phyloP scores from a whole-genome alignment of 2,329 filamentous ascomycete species.

The Paecilomyces dactylethromorphus region DNA sequence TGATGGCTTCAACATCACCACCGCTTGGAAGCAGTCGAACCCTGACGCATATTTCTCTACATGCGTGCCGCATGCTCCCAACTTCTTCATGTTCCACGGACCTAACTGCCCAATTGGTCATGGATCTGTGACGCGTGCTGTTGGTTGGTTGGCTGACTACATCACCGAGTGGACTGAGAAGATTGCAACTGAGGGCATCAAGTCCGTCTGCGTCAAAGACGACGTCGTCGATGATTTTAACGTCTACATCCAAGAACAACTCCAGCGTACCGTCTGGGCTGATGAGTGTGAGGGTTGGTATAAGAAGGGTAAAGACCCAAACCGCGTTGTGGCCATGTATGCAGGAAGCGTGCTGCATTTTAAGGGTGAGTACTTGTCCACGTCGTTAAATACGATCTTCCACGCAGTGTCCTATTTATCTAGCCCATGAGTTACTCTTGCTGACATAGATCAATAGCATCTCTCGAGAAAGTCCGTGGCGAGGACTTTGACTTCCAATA shows the following conservation, averaged over 20 bases:
- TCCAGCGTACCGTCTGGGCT: slow-evolving; percentile 11
- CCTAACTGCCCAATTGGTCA: neutral
- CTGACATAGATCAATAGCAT: neutral
- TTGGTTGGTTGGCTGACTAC: neutral
- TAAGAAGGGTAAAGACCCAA: slow-evolving; percentile 5
- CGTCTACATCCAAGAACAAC: slow-evolving; percentile 12
- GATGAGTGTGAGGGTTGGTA: slow-evolving; percentile 12
- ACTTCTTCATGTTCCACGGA: slow-evolving; percentile 16
- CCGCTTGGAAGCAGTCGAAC: slow-evolving; percentile 12
- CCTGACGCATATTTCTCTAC: slow-evolving; percentile 18
- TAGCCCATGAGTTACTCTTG: neutral
- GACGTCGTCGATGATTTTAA: slow-evolving; percentile 9
- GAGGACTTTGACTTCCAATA: slow-evolving; percentile 9
- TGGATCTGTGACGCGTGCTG: neutral
- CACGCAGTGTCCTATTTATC: neutral
- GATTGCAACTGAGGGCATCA: neutral
- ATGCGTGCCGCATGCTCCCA: slow-evolving; percentile 14
- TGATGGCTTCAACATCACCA: slow-evolving; percentile 11
- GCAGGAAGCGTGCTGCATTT: slow-evolving; percentile 7
- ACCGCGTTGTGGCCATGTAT: slow-evolving; percentile 6
- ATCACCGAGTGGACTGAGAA: neutral
- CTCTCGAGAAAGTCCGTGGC: slow-evolving; percentile 2
- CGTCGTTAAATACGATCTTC: neutral
- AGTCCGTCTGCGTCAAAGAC: neutral
- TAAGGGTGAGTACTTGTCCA: neutral